These are phyloP conservation scores for Medicago ruthenica DNA, from an alignment of 306 rosid genomes.

Conservation along the genomic window DNA sequence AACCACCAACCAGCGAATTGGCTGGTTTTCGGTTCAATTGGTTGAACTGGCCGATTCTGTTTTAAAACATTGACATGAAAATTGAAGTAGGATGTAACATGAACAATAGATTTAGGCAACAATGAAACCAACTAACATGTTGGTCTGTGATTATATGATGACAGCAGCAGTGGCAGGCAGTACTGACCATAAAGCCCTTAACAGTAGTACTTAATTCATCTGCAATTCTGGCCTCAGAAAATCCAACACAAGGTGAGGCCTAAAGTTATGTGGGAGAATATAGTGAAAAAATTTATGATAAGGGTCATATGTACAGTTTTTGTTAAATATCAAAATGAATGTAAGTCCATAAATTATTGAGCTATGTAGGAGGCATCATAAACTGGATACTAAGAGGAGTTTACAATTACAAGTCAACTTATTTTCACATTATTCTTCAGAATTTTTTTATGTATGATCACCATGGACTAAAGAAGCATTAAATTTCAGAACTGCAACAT, in stretches of 20 bases:
- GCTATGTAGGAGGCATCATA: neutral
- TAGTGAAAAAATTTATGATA: neutral
- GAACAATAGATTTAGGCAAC: neutral
- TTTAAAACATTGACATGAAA: neutral
- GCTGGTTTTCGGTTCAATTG: neutral
- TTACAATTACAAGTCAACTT: conserved; percentile 21
- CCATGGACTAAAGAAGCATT: conserved; percentile 24
- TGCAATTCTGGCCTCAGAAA: neutral
- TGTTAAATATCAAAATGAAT: conserved; percentile 4
- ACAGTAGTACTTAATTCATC: neutral
- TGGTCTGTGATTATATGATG: conserved; percentile 42
- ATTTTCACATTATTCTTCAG: conserved; percentile 27
- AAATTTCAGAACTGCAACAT: conserved; percentile 37
- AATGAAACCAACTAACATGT: conserved; percentile 50
- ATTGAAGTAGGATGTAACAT: neutral
- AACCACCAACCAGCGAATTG: neutral
- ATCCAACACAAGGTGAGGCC: neutral
- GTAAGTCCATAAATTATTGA: neutral
- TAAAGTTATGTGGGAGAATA: neutral
- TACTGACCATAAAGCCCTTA: conserved; percentile 1
- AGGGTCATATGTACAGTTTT: neutral
- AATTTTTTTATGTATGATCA: conserved; percentile 1
- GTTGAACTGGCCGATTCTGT: neutral
- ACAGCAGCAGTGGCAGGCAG: neutral
- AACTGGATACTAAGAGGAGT: too few species aligned